Evolutionary conservation across 805 yeast species (phyloP).

Genomic region (Lipomyces kockii): DNA sequence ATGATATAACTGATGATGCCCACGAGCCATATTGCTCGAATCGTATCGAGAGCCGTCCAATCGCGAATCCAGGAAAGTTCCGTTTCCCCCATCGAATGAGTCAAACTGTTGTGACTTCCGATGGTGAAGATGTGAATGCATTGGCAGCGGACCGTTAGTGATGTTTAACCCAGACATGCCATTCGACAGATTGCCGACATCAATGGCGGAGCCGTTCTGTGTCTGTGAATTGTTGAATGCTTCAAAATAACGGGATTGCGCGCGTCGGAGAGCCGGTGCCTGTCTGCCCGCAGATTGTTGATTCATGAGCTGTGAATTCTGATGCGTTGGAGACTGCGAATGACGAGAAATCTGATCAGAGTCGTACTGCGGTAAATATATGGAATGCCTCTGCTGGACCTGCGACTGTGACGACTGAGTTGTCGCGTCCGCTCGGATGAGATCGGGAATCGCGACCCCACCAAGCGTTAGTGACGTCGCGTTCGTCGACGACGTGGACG

Average conservation of each 20-base stretch:
- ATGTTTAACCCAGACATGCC: conserved; percentile 17
- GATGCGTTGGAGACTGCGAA: background rate
- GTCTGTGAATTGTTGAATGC: conserved; percentile 4
- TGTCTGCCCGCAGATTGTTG: conserved; percentile 4
- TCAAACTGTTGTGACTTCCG: conserved; percentile 1
- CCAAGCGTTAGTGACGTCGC: conserved; percentile 7
- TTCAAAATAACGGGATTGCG: conserved; percentile 33
- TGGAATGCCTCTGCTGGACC: conserved; percentile 2
- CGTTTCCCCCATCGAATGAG: background rate
- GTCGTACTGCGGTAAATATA: background rate
- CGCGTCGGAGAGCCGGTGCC: conserved; percentile 14
- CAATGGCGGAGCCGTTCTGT: background rate
- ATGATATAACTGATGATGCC: conserved; percentile 2
- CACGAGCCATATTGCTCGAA: background rate
- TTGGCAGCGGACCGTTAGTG: background rate
- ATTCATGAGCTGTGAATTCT: conserved; percentile 3
- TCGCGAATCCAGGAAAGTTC: background rate
- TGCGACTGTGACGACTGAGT: background rate
- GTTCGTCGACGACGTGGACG: conserved; percentile 5
- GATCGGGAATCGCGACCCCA: background rate
- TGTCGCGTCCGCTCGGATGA: background rate
- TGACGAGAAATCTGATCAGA: background rate
- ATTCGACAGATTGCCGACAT: conserved; percentile 13
- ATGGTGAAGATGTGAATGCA: conserved; percentile 8
- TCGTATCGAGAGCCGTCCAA: background rate